phyloP scores from a whole-genome alignment of 495 filamentous ascomycete genomes.

The Aspergillus incahuasiensis region DNA sequence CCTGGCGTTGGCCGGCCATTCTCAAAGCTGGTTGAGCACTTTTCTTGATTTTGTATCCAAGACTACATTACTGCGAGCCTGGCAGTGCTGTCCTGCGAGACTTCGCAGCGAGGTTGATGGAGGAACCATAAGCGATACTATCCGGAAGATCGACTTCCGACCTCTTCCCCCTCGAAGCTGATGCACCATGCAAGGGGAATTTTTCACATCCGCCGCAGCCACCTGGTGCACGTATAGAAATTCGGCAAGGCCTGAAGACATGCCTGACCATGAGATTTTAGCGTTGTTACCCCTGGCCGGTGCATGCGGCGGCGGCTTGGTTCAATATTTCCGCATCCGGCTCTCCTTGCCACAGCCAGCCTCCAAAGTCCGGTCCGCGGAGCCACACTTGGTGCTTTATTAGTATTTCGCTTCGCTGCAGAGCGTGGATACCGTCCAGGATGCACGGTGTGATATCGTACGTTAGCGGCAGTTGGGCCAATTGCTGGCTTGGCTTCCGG shows the following conservation, averaged over 20 bases:
- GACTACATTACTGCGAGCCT: neutral
- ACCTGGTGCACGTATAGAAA: slow-evolving; percentile 16
- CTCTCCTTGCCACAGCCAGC: neutral
- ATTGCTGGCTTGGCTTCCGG: neutral
- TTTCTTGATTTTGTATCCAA: neutral
- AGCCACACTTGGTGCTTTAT: neutral
- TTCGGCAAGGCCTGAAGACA: neutral
- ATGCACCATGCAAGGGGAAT: slow-evolving; percentile 18
- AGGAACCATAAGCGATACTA: neutral
- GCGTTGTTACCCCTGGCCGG: slow-evolving; percentile 5
- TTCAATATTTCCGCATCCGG: neutral
- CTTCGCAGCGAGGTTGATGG: neutral
- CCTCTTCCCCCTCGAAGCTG: neutral
- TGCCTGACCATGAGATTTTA: slow-evolving; percentile 1
- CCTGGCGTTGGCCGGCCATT: neutral
- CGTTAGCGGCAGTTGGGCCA: neutral
- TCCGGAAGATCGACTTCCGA: slow-evolving; percentile 22
- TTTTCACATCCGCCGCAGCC: slow-evolving; percentile 14
- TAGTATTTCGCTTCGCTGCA: neutral
- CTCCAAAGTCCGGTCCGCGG: neutral
- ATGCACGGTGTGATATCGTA: neutral
- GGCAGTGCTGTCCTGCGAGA: neutral
- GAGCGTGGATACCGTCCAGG: neutral
- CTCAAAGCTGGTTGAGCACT: neutral
- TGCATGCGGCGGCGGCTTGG: neutral